Base-by-base conservation (phyloP, 2,329 filamentous ascomycete species). In the Penicillium sp. region DNA sequence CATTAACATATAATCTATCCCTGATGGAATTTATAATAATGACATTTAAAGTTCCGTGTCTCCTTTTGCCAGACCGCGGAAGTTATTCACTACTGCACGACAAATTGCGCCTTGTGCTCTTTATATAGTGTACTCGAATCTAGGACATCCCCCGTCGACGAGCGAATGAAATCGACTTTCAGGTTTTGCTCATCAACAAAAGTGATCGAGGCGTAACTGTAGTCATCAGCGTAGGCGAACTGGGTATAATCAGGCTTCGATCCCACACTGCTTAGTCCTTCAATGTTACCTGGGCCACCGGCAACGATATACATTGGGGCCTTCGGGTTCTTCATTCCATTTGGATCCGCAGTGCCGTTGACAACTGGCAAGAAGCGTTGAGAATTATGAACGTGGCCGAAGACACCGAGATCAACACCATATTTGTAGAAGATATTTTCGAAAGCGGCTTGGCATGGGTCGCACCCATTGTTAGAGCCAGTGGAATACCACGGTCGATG, bases 341-440 rank as follows among this genome's bases (percentile, higher is more conserved):
- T 55, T 55, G 80, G 7, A 62, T 83, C 69, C 0, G 63, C 63
- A 69, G 79, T 61, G 8, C 51, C 59, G 15, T 69, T 64, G 26
- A 58, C 50, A 4, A 67, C 59, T 0, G 67, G 67, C 2, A 71
- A 54, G 57, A 83, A 81, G 1, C 82, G 76, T 68, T 84, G 80
- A 21, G 79, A 78, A 67, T 82, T 83, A 66, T 84, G 82, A 12
- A 82, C 79, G 60, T 85, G 82, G 2, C 82, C 82, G 56, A 83
- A 82, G 6, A 84, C 69, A 21, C 68, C 81, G 4, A 84, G 65
- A 55, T 85, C 82, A 17, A 85, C 82, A 23, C 80, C 81, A 62
- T 84, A 82, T 45, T 75, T 72, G 67, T 82, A 81, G 6, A 84
- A 65, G 3, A 84, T 62, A 0, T 69, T 67, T 68, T 85, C 82